Percentiles rank a stretch among this genome's conserved stretches.
phyloP scores from a whole-genome alignment of 2,329 filamentous ascomycete species.

The Aspergillus bombycis region DNA sequence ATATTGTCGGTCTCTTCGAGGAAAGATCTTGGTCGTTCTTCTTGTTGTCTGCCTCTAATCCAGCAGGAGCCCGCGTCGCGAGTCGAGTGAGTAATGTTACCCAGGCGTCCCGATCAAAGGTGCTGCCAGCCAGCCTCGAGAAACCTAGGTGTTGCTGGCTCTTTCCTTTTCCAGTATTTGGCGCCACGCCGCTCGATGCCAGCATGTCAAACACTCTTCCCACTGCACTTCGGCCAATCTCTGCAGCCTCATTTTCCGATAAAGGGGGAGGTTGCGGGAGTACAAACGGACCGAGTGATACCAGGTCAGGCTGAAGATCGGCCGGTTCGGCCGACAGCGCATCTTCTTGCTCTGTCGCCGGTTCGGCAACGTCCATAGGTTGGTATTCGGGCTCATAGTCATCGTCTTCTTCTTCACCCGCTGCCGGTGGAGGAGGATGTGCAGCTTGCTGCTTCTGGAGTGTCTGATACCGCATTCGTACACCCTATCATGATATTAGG shows the following conservation, averaged over 20 bases:
- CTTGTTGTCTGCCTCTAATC: constrained; percentile 59
- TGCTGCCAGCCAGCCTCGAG: constrained; percentile 79
- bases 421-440: constrained; percentile 29
- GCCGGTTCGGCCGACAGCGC: constrained; percentile 79
- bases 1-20: constrained; percentile 40
- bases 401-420: constrained; percentile 71
- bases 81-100: constrained; percentile 83
- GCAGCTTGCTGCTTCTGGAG: constrained; percentile 40
- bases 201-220: constrained; percentile 79
- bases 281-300: constrained; percentile 73
- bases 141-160: constrained; percentile 68
- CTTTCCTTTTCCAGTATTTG: constrained; percentile 54
- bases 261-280: constrained; percentile 76
- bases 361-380: constrained; percentile 60
- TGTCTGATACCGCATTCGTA: constrained; percentile 43
- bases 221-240: constrained; percentile 74
- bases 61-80: constrained; percentile 75
- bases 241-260: constrained; percentile 70
- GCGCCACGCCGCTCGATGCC: constrained; percentile 69
- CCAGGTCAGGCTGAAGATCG: constrained; percentile 62
- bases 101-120: constrained; percentile 87
- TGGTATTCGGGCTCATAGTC: constrained; percentile 91
- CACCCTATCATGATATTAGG: constrained; percentile 34
- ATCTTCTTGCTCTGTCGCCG: constrained; percentile 54
- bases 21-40: constrained; percentile 33